Percentiles rank a stretch among this genome's conserved stretches.
phyloP scores from a whole-genome alignment of 805 yeast species.

The Candida dajiaensis region DNA sequence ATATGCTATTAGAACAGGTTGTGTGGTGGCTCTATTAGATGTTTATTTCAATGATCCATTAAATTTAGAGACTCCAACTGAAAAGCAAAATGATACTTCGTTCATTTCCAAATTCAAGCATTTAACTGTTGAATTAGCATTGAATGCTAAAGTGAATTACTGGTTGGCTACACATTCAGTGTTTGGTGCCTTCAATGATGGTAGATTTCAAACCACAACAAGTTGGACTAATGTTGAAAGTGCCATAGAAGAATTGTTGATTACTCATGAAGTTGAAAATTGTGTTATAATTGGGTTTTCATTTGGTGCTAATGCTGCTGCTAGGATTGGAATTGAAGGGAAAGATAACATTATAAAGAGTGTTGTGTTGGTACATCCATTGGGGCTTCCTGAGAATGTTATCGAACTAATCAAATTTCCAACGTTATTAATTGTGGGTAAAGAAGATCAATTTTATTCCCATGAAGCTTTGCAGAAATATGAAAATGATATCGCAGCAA shows the following conservation, averaged over 20 bases:
- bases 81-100: background rate
- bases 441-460: conserved; percentile 14
- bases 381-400: conserved; percentile 17
- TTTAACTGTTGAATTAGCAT: conserved; percentile 15
- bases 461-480: conserved; percentile 8
- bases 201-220: conserved; percentile 14
- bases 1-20: conserved; percentile 22
- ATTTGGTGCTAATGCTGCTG: conserved; percentile 20
- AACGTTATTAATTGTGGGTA: conserved; percentile 15
- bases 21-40: conserved; percentile 22
- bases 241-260: conserved; percentile 16
- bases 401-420: conserved; percentile 7
- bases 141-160: conserved; percentile 11
- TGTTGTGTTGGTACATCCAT: conserved; percentile 19
- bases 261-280: conserved; percentile 13
- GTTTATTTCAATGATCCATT: conserved; percentile 19
- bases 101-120: conserved; percentile 16
- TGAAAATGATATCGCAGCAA: conserved; percentile 7
- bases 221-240: conserved; percentile 13
- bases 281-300: conserved; percentile 21
- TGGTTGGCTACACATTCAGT: conserved; percentile 21
- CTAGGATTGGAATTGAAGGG: conserved; percentile 16
- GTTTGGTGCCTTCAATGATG: conserved; percentile 17
- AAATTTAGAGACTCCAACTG: conserved; percentile 6
- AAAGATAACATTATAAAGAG: conserved; percentile 13